A percentile compares a stretch with the other conserved stretches of the same genome.
phyloP scores from a whole-genome alignment of 768 basidiomycete genomes.

The Boletus insuetus region DNA sequence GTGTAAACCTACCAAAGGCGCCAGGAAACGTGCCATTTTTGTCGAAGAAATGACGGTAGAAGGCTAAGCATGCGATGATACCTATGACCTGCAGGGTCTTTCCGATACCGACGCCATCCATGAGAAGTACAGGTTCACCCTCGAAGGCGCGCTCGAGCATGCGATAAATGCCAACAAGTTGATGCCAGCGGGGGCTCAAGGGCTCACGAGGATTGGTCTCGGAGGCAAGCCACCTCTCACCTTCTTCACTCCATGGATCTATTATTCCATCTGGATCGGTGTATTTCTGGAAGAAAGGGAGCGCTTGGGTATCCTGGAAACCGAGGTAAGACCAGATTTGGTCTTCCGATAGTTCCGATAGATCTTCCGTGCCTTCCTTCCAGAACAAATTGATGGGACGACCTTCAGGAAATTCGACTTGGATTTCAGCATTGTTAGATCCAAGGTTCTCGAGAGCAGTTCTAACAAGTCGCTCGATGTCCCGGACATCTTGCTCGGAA shows the following conservation, averaged over 20 bases:
- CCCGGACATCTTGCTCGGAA: not conserved
- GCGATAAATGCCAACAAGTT: conserved; percentile 19
- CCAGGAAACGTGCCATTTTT: not conserved
- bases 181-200: conserved; percentile 18
- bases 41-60: not conserved
- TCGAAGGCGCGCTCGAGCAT: conserved; percentile 10
- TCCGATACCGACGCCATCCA: conserved; percentile 26
- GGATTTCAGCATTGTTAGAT: rapidly evolving
- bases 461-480: not conserved
- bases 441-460: not conserved
- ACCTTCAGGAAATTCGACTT: not conserved
- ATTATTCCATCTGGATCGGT: not conserved
- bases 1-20: not conserved
- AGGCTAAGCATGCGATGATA: conserved; percentile 9
- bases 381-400: not conserved
- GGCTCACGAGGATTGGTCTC: not conserved
- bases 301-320: not conserved
- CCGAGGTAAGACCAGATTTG: not conserved
- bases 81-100: conserved; percentile 24
- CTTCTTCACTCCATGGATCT: conserved; percentile 8
- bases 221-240: conserved; percentile 4
- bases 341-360: not conserved
- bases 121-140: conserved; percentile 9
- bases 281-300: conserved; percentile 4
- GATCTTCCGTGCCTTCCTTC: conserved; percentile 3